phyloP scores from a whole-genome alignment of 179 eudicot species.

The Vitellaria paradoxa region DNA sequence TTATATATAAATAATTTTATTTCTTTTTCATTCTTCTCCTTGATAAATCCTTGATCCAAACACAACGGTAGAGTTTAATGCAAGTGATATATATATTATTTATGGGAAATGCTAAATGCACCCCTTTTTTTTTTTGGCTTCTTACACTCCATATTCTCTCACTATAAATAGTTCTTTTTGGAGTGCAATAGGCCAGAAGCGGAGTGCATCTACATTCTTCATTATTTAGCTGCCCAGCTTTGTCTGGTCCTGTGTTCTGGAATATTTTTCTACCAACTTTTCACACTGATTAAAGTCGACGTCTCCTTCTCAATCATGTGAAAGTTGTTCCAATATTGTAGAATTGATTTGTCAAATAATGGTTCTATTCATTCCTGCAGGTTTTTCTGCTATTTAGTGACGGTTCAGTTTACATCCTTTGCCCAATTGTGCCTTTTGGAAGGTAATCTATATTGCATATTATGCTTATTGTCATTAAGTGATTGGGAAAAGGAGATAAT shows the following conservation, averaged over 20 bases:
- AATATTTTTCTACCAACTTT: background rate
- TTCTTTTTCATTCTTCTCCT: too few relatives aligned
- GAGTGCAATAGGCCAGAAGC: too few relatives aligned
- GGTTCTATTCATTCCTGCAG: slow-evolving; percentile 42
- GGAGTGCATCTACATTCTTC: too few relatives aligned
- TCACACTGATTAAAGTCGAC: background rate
- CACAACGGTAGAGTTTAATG: too few relatives aligned
- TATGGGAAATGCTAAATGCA: too few relatives aligned
- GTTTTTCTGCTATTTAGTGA: slow-evolving; percentile 83
- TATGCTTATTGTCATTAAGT: background rate
- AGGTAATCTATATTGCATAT: slow-evolving; percentile 42
- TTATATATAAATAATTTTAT: too few relatives aligned
- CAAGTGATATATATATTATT: too few relatives aligned
- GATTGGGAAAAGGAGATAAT: background rate
- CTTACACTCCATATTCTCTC: too few relatives aligned
- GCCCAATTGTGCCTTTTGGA: slow-evolving; percentile 97
- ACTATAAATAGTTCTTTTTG: too few relatives aligned
- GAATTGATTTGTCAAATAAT: background rate
- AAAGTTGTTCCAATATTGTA: slow-evolving; percentile 11
- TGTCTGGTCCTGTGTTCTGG: background rate
- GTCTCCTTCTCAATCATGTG: background rate
- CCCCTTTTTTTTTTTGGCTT: too few relatives aligned
- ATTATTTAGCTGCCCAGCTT: background rate
- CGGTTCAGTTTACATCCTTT: slow-evolving; percentile 77
- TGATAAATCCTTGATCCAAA: too few relatives aligned